These are phyloP conservation scores for Auricularia auricula-judae DNA, from an alignment of 768 basidiomycete genomes.

Conservation along the genomic window DNA sequence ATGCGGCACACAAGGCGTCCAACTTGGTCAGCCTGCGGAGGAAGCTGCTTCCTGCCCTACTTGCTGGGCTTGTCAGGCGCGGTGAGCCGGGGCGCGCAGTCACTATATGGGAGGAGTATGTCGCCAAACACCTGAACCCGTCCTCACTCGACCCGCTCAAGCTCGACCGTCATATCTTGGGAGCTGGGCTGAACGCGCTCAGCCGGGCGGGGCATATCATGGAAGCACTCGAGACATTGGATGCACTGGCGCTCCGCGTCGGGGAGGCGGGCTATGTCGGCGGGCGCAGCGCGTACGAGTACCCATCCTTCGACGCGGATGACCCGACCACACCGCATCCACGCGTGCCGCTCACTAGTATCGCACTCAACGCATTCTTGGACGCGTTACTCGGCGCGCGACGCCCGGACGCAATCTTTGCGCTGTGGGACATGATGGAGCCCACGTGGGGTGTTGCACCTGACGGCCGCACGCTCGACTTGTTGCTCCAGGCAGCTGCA, in stretches of 20 bases:
- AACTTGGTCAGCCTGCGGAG: background rate
- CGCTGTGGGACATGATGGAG: background rate
- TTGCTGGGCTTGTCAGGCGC: background rate
- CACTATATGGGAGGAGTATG: background rate
- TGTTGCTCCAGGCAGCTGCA: background rate
- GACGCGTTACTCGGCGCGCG: background rate
- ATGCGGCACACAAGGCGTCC: background rate
- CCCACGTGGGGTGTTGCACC: background rate
- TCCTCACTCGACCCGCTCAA: background rate
- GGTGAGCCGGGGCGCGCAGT: background rate
- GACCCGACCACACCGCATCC: background rate
- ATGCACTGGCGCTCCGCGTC: background rate
- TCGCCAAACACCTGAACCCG: background rate
- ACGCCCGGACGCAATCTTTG: background rate
- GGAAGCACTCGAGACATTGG: background rate
- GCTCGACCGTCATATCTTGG: background rate
- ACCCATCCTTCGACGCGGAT: background rate
- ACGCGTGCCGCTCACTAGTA: background rate
- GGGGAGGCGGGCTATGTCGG: background rate
- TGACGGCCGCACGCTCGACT: background rate
- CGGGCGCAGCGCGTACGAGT: background rate
- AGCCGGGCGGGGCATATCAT: background rate
- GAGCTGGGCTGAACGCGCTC: background rate
- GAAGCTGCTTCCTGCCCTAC: background rate
- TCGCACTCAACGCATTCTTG: background rate